Evolutionary conservation across 176 grass and related monocot species (phyloP).

Genomic region (Pontederia crassipes): DNA sequence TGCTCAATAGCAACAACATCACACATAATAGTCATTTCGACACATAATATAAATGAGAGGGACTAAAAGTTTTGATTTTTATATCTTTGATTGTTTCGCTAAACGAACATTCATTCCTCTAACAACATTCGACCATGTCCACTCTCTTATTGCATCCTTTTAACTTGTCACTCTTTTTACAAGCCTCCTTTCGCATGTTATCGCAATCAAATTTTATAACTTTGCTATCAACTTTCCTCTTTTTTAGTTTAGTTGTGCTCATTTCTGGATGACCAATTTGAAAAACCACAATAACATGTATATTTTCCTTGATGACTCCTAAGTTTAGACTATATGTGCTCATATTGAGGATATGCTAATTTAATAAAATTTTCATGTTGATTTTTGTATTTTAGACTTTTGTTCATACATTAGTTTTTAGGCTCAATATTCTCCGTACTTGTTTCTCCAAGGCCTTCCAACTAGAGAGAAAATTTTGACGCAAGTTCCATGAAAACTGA

Average conservation of each 20-base stretch:
- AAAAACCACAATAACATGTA: neutral
- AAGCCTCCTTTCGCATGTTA: conserved; percentile 49
- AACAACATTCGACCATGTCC: conserved; percentile 67
- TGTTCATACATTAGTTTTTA: too few species aligned
- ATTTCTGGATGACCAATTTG: neutral
- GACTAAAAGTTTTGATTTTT: neutral
- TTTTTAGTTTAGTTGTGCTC: conserved; percentile 28
- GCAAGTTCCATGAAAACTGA: conserved; percentile 84
- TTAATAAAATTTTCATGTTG: too few species aligned
- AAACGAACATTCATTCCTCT: conserved; percentile 81
- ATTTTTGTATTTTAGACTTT: too few species aligned
- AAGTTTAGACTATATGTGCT: neutral
- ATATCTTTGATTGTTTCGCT: conserved; percentile 67
- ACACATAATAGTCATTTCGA: too few species aligned
- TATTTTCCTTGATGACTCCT: neutral
- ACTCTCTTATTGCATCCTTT: conserved; percentile 35
- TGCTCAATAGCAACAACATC: too few species aligned
- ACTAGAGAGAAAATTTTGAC: conserved; percentile 41
- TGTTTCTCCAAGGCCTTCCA: conserved; percentile 9
- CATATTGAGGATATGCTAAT: too few species aligned
- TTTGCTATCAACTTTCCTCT: conserved; percentile 13
- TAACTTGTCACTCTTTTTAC: conserved; percentile 21
- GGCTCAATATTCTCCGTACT: neutral
- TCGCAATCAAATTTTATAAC: conserved; percentile 64
- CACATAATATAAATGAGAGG: too few species aligned